Conservation (phyloP, 345 rosid genomes). For the Salix udensis region DNA sequence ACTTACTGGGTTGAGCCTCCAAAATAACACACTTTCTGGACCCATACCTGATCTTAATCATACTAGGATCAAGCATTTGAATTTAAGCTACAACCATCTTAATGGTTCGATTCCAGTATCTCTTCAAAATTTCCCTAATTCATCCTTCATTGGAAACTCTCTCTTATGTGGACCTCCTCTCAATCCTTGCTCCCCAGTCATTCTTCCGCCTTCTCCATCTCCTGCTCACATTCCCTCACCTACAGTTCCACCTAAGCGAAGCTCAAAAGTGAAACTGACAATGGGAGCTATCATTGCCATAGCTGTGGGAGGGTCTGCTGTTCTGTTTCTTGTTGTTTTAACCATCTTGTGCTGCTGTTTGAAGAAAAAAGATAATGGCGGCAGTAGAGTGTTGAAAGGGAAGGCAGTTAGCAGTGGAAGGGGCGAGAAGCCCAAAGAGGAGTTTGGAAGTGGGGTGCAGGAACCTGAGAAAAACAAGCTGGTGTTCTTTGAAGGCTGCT, state of each 20-base stretch:
- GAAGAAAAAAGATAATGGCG: slow-evolving; percentile 53
- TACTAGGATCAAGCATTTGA: slow-evolving; percentile 46
- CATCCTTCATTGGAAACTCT: slow-evolving; percentile 68
- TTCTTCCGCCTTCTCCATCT: slow-evolving; percentile 41
- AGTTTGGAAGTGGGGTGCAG: slow-evolving; percentile 75
- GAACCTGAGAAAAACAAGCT: slow-evolving; percentile 76
- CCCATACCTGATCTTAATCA: slow-evolving; percentile 45
- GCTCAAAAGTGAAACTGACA: slow-evolving; percentile 43
- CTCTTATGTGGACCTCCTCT: slow-evolving; percentile 64
- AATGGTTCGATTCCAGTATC: slow-evolving; percentile 62
- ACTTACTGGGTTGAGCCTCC: slow-evolving; percentile 51
- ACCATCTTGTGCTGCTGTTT: slow-evolving; percentile 51
- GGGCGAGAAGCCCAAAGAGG: slow-evolving; percentile 69
- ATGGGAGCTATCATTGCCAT: slow-evolving; percentile 58
- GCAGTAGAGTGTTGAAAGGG: slow-evolving; percentile 45
- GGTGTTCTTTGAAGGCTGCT: slow-evolving; percentile 77
- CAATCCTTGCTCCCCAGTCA: slow-evolving; percentile 34
- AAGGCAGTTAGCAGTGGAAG: slow-evolving; percentile 43
- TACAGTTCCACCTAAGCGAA: slow-evolving; percentile 36
- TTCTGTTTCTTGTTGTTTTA: slow-evolving; percentile 43
- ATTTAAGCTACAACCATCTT: slow-evolving; percentile 69
- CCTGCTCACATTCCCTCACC: slow-evolving; percentile 42
- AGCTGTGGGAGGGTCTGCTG: slow-evolving; percentile 55
- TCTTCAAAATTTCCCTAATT: slow-evolving; percentile 59
- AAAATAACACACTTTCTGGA: slow-evolving; percentile 58